Conservation (phyloP, 495 filamentous ascomycete genomes). For the Trichocladium uniseriatum region DNA sequence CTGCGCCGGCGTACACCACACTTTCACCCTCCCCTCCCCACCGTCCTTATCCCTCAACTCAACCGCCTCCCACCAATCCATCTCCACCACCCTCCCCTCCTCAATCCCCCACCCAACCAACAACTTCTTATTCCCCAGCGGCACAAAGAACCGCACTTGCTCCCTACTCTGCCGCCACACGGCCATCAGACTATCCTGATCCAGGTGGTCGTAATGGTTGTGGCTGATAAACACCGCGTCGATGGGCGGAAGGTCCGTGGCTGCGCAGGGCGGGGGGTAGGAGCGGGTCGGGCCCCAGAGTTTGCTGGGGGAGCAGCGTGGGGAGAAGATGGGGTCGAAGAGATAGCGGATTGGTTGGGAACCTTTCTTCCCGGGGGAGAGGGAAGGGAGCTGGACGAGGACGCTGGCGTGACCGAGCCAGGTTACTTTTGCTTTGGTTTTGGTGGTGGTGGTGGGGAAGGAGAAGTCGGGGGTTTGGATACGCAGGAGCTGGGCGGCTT, state of each 20-base stretch:
- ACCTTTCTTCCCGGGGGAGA: not conserved
- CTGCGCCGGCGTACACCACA: slow-evolving; percentile 38
- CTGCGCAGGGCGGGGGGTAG: slow-evolving; percentile 39
- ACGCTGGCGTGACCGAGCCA: slow-evolving; percentile 47
- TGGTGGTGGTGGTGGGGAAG: not conserved
- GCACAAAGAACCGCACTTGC: slow-evolving; percentile 36
- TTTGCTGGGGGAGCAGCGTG: slow-evolving; percentile 38
- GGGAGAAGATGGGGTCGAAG: slow-evolving; percentile 48
- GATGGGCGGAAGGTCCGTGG: slow-evolving; percentile 39
- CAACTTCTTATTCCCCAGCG: slow-evolving; percentile 30
- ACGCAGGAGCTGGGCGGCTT: slow-evolving; percentile 13
- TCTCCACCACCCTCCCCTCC: slow-evolving; percentile 33
- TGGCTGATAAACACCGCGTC: slow-evolving; percentile 44
- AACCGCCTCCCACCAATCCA: slow-evolving; percentile 47
- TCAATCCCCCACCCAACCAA: slow-evolving; percentile 34
- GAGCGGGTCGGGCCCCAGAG: slow-evolving; percentile 43
- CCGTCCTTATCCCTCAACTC: slow-evolving; percentile 5
- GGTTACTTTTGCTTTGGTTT: slow-evolving; percentile 29
- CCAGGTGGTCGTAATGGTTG: slow-evolving; percentile 48
- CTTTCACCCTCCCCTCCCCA: slow-evolving; percentile 3
- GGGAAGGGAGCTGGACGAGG: slow-evolving; percentile 33
- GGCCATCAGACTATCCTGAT: slow-evolving; percentile 31
- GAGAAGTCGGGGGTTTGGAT: slow-evolving; percentile 22
- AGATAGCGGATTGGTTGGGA: slow-evolving; percentile 25
- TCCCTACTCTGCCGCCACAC: slow-evolving; percentile 26